These are phyloP conservation scores for Xylaria sp. DNA, from an alignment of 2,329 filamentous ascomycete genomes.

Conservation along the genomic window DNA sequence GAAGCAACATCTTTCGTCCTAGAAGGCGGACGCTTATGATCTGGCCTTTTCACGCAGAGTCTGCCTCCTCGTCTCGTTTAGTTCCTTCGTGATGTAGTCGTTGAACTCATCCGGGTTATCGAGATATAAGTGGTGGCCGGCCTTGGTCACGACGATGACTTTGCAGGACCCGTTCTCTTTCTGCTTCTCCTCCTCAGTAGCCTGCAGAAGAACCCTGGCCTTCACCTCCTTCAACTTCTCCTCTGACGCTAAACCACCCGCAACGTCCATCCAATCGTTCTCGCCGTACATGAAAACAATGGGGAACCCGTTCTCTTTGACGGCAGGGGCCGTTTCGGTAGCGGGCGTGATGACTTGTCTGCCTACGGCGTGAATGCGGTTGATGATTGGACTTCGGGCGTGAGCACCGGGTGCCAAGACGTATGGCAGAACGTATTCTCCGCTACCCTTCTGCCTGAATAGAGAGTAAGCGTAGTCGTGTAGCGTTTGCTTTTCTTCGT, in stretches of 20 bases:
- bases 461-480: conserved; percentile 96
- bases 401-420: conserved; percentile 94
- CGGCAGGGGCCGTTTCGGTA: conserved; percentile 48
- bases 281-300: conserved; percentile 97
- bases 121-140: conserved; percentile 70
- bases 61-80: conserved; percentile 60
- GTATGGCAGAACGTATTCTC: conserved; percentile 93
- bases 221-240: conserved; percentile 80
- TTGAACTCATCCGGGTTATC: conserved; percentile 71
- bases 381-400: conserved; percentile 86
- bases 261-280: conserved; percentile 98
- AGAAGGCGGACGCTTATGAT: not conserved
- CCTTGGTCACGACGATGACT: conserved; percentile 77
- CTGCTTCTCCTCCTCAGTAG: conserved; percentile 73
- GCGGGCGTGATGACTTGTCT: conserved; percentile 67
- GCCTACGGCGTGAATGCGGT: conserved; percentile 86
- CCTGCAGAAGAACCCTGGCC: conserved; percentile 67
- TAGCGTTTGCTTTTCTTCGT: conserved; percentile 81
- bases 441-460: conserved; percentile 90
- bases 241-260: conserved; percentile 82
- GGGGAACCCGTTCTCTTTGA: conserved; percentile 75
- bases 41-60: conserved; percentile 43
- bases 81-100: conserved; percentile 61
- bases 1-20: not conserved
- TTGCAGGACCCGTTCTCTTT: conserved; percentile 83